phyloP scores from a whole-genome alignment of 352 stramenopile species.

The Thalassiosira livingstoniorum region DNA sequence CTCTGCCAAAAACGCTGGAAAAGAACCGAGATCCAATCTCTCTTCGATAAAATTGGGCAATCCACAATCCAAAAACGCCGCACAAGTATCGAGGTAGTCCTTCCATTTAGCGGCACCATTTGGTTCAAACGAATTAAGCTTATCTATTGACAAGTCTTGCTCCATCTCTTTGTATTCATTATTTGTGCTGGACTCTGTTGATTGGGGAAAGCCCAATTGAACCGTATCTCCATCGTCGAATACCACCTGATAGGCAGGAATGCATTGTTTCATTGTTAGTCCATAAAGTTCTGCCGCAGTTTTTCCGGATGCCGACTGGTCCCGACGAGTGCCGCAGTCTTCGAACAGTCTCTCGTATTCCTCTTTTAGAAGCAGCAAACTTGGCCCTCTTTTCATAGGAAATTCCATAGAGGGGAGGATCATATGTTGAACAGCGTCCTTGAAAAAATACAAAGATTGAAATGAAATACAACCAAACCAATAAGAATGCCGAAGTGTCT shows the following conservation, averaged over 20 bases:
- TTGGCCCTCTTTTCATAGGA: slow-evolving; percentile 73
- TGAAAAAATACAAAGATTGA: slow-evolving; percentile 24
- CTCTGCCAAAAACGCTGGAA: slow-evolving; percentile 74
- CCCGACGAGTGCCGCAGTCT: slow-evolving; percentile 43
- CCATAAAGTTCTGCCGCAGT: slow-evolving; percentile 61
- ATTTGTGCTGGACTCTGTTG: slow-evolving; percentile 8
- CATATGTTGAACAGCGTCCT: slow-evolving; percentile 72
- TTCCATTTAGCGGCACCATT: slow-evolving; percentile 74
- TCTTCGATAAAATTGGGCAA: slow-evolving; percentile 85
- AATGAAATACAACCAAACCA: slow-evolving; percentile 71
- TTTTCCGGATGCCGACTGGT: slow-evolving; percentile 24
- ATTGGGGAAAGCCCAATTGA: slow-evolving; percentile 69
- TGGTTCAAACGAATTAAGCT: slow-evolving; percentile 71
- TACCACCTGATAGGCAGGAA: slow-evolving; percentile 79
- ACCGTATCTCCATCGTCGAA: slow-evolving; percentile 80
- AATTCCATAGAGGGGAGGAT: too few species aligned
- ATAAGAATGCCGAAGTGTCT: too few species aligned
- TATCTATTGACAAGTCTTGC: slow-evolving; percentile 61
- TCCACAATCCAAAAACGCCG: slow-evolving; percentile 77
- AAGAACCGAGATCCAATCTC: slow-evolving; percentile 64
- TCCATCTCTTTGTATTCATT: slow-evolving; percentile 31
- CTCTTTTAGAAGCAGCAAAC: slow-evolving; percentile 70
- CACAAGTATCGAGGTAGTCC: slow-evolving; percentile 71
- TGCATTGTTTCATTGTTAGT: slow-evolving; percentile 71
- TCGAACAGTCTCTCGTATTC: slow-evolving; percentile 73